Conservation (phyloP, 2,329 filamentous ascomycete species). For the Neonectria coccinea region DNA sequence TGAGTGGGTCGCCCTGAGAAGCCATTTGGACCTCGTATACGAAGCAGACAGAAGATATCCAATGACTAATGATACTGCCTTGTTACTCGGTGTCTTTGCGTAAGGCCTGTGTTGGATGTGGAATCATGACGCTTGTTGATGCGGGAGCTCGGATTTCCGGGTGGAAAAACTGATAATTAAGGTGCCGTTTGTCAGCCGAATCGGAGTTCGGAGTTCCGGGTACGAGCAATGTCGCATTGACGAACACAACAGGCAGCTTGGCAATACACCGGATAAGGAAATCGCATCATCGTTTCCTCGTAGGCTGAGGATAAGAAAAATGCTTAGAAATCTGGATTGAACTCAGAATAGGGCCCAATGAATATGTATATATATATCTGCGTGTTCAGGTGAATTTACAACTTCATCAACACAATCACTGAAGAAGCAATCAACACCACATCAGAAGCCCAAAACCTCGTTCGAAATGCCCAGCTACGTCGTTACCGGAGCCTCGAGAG, state of each 20-base stretch:
- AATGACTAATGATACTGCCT: not conserved
- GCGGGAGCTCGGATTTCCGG: not conserved
- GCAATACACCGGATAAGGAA: too few relatives aligned
- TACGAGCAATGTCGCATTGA: too few relatives aligned
- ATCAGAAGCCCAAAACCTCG: not conserved
- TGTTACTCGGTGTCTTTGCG: not conserved
- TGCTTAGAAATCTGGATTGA: too few relatives aligned
- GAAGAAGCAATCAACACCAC: not conserved
- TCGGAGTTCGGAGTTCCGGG: slow-evolving; percentile 7
- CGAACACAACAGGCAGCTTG: too few relatives aligned
- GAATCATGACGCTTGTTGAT: not conserved
- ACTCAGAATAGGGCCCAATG: not conserved
- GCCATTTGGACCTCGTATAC: not conserved
- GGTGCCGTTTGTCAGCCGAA: not conserved
- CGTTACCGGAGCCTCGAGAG: not conserved
- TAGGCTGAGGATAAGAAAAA: too few relatives aligned
- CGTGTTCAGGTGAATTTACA: not conserved
- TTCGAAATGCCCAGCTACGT: slow-evolving; percentile 1
- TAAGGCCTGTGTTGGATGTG: not conserved
- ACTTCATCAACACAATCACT: not conserved
- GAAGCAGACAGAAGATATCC: not conserved
- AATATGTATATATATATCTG: not conserved
- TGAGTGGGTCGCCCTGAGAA: not conserved
- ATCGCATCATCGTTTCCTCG: too few relatives aligned
- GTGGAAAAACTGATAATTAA: not conserved